Evolutionary conservation across 208 protist species (phyloP), one percentile per base, ranked within the genome.

Genomic region (Plasmodiophora brassicae): DNA sequence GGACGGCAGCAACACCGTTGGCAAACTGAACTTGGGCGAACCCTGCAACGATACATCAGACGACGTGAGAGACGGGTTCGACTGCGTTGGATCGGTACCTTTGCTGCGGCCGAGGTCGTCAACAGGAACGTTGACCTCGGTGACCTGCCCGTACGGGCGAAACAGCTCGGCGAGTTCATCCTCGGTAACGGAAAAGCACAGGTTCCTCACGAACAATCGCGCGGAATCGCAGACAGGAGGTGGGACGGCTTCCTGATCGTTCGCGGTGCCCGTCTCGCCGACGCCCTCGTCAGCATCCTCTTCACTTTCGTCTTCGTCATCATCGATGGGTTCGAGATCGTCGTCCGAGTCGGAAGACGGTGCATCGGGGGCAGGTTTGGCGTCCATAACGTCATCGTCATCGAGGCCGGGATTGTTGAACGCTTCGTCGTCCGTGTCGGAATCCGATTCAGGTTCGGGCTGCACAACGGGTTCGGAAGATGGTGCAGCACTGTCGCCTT

Each of bases 41-140:
- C 20, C n/a, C n/a, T n/a, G n/a, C n/a, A n/a, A n/a, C n/a, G n/a
- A n/a, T n/a, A n/a, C n/a, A n/a, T n/a, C n/a, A n/a, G n/a, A n/a
- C n/a, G n/a, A n/a, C n/a, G n/a, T n/a, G n/a, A n/a, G n/a, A n/a
- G n/a, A n/a, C n/a, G n/a, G n/a, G n/a, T n/a, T n/a, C n/a, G n/a
- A n/a, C n/a, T n/a, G n/a, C n/a, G n/a, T n/a, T n/a, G n/a, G n/a
- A n/a, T n/a, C n/a, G n/a, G n/a, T n/a, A n/a, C 65, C 65, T 78
- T 78, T 78, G 65, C 65, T 78, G 5, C 65, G 5, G 5, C 65
- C 65, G 14, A 78, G n/a, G 41, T 78, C 65, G 65, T 78, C 65
- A 5, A 78, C 65, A 38, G 65, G 65, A 38, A 78, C 65, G 41
- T 78, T 78, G n/a, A 78, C 65, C n/a, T 78, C 65, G 41, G 41